Base-by-base conservation (phyloP, 805 yeast species). In the Schizosaccharomyces pombe region DNA sequence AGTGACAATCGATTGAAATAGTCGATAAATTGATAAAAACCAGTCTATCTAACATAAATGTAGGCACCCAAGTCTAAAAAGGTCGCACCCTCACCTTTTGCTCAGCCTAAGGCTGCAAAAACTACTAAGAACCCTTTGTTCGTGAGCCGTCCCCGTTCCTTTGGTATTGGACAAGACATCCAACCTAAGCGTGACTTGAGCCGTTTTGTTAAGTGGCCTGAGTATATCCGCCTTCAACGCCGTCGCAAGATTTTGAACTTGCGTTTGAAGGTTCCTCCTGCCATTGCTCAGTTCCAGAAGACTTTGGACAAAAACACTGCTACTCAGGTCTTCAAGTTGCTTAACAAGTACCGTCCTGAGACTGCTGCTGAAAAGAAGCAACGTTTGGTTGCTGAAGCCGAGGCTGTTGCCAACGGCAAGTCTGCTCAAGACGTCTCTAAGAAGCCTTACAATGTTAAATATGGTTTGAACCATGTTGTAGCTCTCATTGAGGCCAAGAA, bases 291-390 rank as follows among this genome's bases (percentile, higher is more conserved):
- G 77, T 89, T 89, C 81, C 86, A 85, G 69, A 75, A 82, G 75
- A 81, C 86, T 68, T 78, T 89, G 72, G 98, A 89, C 83, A 87
- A 87, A 83, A 89, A 89, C 86, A 83, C 97, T 64, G 97, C 98
- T 68, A 76, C 95, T 66, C 93, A 84, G 75, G 77, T 94, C 65
- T 84, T 89, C 81, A 87, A 87, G 79, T 80, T 89, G 68, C 81
- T 89, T 77, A 86, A 86, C 93, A 89, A 91, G 79, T 89, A 89
- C 85, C 82, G 94, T 77, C 97, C 98, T 70, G 98, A 89, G 79
- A 84, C 95, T 62, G 68, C 80, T 68, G 82, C 86, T 70, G 95
- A 91, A 78, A 89, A 89, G 94, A 86, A 86, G 81, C 95, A 85
- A 78, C 86, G 98, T 79, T 81, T 89, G 69, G 82, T 91, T 75